Evolutionary conservation across 768 basidiomycete genomes (phyloP).

Genomic region (Pleurotus tuber-regium): DNA sequence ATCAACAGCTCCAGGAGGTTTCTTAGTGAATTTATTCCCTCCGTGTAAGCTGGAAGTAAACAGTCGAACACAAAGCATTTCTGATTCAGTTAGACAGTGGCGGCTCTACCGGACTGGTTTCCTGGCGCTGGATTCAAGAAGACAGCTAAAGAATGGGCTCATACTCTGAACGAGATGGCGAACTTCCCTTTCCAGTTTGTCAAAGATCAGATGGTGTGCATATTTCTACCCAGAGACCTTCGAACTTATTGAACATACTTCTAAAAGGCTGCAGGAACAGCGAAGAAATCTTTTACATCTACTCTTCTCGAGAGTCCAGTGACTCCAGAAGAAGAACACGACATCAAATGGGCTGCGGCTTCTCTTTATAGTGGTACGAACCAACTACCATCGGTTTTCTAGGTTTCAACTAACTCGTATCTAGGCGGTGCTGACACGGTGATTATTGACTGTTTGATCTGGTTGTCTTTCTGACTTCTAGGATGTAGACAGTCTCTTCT

Average conservation of each 20-base stretch:
- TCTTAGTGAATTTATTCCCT: slow-evolving; percentile 51
- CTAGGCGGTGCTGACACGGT: slow-evolving; percentile 1
- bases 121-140: slow-evolving; percentile 54
- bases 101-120: slow-evolving; percentile 52
- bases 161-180: slow-evolving; percentile 40
- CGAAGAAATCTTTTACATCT: slow-evolving; percentile 33
- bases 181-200: slow-evolving; percentile 43
- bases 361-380: slow-evolving; percentile 38
- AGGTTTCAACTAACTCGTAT: neutral
- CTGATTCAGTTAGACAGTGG: too few relatives aligned
- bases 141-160: slow-evolving; percentile 43
- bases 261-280: slow-evolving; percentile 24
- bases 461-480: neutral
- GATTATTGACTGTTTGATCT: too few relatives aligned
- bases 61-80: too few relatives aligned
- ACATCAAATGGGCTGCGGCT: slow-evolving; percentile 43
- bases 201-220: slow-evolving; percentile 34
- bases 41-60: slow-evolving; percentile 34
- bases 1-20: slow-evolving; percentile 40
- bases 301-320: slow-evolving; percentile 28
- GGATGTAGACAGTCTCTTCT: neutral
- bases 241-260: too few relatives aligned
- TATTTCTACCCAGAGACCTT: too few relatives aligned
- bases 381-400: too few relatives aligned
- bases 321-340: slow-evolving; percentile 29